Evolutionary conservation across 352 stramenopile species (phyloP).

Genomic region (Phytophthora kernoviae): DNA sequence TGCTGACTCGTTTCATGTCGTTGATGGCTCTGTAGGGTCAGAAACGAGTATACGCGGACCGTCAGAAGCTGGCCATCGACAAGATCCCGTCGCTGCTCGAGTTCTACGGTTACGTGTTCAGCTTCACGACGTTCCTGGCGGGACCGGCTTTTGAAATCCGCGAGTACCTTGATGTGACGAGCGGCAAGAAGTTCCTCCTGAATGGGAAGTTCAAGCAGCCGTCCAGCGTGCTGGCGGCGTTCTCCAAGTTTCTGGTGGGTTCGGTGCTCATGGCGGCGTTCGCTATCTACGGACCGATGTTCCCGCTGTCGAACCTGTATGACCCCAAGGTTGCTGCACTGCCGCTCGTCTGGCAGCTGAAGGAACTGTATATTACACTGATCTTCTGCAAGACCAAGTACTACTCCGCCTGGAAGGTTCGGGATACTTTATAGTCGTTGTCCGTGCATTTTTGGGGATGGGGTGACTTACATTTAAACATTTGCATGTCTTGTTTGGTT

Average conservation of each 20-base stretch:
- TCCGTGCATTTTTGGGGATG: not conserved
- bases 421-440: constrained; percentile 17
- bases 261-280: constrained; percentile 65
- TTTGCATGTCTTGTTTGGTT: constrained; percentile 8
- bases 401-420: constrained; percentile 96
- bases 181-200: constrained; percentile 59
- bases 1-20: not conserved
- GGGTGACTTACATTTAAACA: constrained; percentile 42
- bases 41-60: constrained; percentile 40
- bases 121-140: constrained; percentile 95
- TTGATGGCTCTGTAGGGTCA: constrained; percentile 4
- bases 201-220: constrained; percentile 51
- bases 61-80: constrained; percentile 71
- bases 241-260: constrained; percentile 82
- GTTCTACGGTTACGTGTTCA: constrained; percentile 97
- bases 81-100: constrained; percentile 92
- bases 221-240: constrained; percentile 69
- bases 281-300: constrained; percentile 52
- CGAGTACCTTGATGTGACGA: constrained; percentile 89
- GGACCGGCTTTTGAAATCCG: constrained; percentile 95
- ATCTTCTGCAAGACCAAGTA: constrained; percentile 95
- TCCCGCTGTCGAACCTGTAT: constrained; percentile 58
- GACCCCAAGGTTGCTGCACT: constrained; percentile 46
- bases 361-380: constrained; percentile 90
- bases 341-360: constrained; percentile 66